Base-by-base conservation (phyloP, 2,329 filamentous ascomycete species). In the Dendrostoma leiphaemia region DNA sequence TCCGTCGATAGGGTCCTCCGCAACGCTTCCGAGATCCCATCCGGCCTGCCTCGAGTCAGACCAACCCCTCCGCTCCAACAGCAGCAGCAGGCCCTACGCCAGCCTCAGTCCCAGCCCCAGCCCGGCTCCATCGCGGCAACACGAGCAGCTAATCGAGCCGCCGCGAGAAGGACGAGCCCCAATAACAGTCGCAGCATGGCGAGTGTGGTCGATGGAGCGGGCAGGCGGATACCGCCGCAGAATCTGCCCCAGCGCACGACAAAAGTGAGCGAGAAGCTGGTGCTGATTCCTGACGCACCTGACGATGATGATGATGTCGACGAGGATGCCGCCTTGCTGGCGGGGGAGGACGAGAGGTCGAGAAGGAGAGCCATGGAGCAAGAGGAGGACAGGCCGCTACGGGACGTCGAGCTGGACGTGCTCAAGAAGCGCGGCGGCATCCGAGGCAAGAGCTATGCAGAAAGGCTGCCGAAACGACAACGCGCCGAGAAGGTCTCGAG, bases 221-320 rank as follows among this genome's bases (percentile, higher is more conserved):
- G 74, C 76, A 26, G 69, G 69, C 60, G 54, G 65, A 51, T 58
- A 4, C 80, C 79, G 58, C 73, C 76, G 63, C 79, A 83, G 53
- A 80, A 77, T 41, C 73, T 97, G 61, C 94, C 93, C 0, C 88
- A 90, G 6, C 83, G 94, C 50, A 95, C 91, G 34, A 95, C 91
- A 26, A 97, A 97, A 71, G 88, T 96, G 60, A 96, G 90, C 69
- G 91, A 97, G 75, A 97, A 97, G 73, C 79, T 99, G n/a, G 94
- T 99, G 0, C 77, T 97, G 32, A 80, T 99, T 13, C 94, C 94
- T 1, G 93, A 97, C 66, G 88, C 91, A 1, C 78, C 78, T 3
- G 81, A 81, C 15, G 78, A 78, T 26, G 79, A 82, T 51, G 75
- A 75, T 49, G 76, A 80, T 51, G 69, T 75, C 49, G 71, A 75